Percentiles rank a stretch among this genome's conserved stretches.
Conservation (phyloP, 495 filamentous ascomycete species). For the Podospora comata region DNA sequence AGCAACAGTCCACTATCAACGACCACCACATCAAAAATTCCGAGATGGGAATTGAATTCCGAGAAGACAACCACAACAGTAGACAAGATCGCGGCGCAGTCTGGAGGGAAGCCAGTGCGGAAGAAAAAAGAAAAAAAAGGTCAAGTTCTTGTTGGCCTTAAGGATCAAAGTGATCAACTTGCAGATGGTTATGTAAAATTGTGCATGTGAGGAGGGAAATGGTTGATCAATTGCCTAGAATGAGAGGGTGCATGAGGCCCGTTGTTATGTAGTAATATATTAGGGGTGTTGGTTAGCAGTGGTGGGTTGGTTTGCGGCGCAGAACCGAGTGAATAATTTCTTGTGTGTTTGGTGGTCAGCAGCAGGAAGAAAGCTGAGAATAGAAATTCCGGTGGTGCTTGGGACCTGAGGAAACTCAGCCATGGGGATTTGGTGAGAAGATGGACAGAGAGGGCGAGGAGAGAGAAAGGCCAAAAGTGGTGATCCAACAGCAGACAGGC, state of each 20-base stretch:
- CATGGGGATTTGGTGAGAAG: neutral
- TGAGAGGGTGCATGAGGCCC: neutral
- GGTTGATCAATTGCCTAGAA: neutral
- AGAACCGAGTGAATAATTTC: neutral
- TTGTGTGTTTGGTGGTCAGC: neutral
- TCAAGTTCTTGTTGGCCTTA: neutral
- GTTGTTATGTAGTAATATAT: slow-evolving; percentile 1
- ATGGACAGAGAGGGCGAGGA: neutral
- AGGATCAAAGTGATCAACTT: neutral
- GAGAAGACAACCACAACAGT: neutral
- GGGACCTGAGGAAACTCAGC: neutral
- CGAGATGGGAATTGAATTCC: neutral
- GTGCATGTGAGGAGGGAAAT: neutral
- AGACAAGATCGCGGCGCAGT: neutral
- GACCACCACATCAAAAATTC: neutral
- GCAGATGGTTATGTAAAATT: neutral
- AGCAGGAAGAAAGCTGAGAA: neutral
- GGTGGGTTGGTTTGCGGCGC: neutral
- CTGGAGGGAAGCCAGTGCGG: neutral
- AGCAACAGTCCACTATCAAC: neutral
- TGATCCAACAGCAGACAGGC: neutral
- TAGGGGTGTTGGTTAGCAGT: neutral
- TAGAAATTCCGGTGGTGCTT: neutral
- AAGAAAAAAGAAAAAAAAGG: neutral
- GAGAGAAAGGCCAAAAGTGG: neutral